Conservation (phyloP, 78 protist species). For the Chrysochromulina tobinii region DNA sequence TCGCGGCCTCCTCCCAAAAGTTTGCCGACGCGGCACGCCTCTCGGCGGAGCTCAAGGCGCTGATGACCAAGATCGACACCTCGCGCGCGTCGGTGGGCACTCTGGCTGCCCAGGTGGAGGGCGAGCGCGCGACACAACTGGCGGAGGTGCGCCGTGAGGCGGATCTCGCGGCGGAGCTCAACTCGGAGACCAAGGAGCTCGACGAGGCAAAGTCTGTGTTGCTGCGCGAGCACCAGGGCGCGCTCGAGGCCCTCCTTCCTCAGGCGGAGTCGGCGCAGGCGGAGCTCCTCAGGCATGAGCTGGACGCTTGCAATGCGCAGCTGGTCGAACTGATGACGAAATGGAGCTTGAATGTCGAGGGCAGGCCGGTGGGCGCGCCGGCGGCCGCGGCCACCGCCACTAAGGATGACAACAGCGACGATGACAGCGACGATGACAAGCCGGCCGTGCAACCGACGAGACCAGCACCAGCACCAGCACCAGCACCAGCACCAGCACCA, state of each 20-base stretch:
- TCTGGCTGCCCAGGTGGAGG: not conserved
- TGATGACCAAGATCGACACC: not conserved
- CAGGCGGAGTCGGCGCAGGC: constrained; percentile 2
- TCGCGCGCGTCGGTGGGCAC: not conserved
- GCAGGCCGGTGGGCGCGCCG: too few relatives aligned
- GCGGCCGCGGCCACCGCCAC: too few relatives aligned
- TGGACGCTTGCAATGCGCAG: not conserved
- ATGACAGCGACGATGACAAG: too few relatives aligned
- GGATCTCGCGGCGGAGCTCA: too few relatives aligned
- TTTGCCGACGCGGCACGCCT: constrained; percentile 10
- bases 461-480: too few relatives aligned
- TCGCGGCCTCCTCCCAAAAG: constrained; percentile 16
- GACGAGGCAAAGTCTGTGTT: too few relatives aligned
- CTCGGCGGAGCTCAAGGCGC: not conserved
- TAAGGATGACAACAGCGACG: too few relatives aligned
- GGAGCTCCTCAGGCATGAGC: not conserved
- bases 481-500: too few relatives aligned
- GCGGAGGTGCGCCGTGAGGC: too few relatives aligned
- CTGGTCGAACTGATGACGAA: not conserved
- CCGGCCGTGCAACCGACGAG: too few relatives aligned
- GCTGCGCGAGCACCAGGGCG: not conserved
- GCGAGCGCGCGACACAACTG: not conserved
- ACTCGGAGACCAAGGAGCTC: too few relatives aligned
- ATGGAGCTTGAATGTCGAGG: not conserved
- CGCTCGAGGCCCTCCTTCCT: not conserved